A percentile compares a stretch with the other conserved stretches of the same genome.
phyloP scores from a whole-genome alignment of 768 basidiomycete genomes.

The Tylopilus sp. region DNA sequence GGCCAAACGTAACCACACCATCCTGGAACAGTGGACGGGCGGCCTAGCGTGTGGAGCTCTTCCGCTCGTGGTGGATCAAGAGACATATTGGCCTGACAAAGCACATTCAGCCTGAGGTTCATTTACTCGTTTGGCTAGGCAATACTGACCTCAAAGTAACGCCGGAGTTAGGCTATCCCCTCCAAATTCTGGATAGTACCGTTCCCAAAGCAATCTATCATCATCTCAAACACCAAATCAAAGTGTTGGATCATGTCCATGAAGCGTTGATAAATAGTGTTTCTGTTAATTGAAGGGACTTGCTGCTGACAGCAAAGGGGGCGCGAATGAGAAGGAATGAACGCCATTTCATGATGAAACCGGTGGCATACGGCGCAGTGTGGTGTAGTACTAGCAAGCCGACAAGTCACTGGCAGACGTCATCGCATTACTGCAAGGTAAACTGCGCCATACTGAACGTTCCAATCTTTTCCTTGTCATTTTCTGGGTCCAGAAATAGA shows the following conservation, averaged over 20 bases:
- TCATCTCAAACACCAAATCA: slow-evolving; percentile 8
- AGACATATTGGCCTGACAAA: not conserved
- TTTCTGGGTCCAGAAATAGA: too few species aligned
- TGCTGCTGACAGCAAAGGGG: too few species aligned
- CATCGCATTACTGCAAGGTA: not conserved
- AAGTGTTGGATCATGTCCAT: slow-evolving; percentile 8
- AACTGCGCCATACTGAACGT: slow-evolving; percentile 6
- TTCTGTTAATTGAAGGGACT: not conserved
- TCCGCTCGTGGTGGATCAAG: slow-evolving; percentile 4
- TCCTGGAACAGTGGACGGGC: slow-evolving; percentile 6
- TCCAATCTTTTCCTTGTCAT: slow-evolving; percentile 4
- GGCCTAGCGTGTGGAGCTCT: slow-evolving; percentile 11
- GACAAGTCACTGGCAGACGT: too few species aligned
- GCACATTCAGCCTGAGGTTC: not conserved
- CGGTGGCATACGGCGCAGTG: too few species aligned
- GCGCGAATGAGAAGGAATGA: too few species aligned
- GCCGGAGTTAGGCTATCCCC: slow-evolving; percentile 1
- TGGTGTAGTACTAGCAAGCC: not conserved
- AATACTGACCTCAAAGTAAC: not conserved
- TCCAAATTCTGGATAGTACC: slow-evolving; percentile 9
- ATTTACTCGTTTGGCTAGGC: not conserved
- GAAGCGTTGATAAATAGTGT: slow-evolving; percentile 9
- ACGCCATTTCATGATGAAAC: too few species aligned
- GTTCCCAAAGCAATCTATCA: slow-evolving; percentile 11
- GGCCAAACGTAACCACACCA: slow-evolving; percentile 16